phyloP scores from a whole-genome alignment of 1,139 yeast genomes.

The Kurtzmaniella quercitrusa region DNA sequence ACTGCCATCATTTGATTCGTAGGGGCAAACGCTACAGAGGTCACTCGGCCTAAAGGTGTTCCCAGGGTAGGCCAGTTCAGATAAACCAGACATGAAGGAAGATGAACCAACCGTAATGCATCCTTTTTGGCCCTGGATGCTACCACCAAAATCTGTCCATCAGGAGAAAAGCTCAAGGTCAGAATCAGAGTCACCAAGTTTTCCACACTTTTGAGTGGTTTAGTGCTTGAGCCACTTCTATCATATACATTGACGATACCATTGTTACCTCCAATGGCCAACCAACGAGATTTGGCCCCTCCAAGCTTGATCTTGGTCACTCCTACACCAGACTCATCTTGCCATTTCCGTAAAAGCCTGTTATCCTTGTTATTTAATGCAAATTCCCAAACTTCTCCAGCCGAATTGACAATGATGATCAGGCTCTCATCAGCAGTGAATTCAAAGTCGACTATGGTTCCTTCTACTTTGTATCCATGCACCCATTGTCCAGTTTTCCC shows the following conservation, averaged over 20 bases:
- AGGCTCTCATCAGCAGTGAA: constrained; percentile 55
- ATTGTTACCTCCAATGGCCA: constrained; percentile 83
- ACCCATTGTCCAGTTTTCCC: constrained; percentile 82
- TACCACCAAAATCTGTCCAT: constrained; percentile 84
- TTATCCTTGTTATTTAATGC: constrained; percentile 28
- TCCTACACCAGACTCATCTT: constrained; percentile 82
- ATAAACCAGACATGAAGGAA: constrained; percentile 84
- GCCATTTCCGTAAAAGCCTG: constrained; percentile 62
- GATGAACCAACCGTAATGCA: constrained; percentile 79
- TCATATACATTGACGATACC: constrained; percentile 92
- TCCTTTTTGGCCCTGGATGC: constrained; percentile 87
- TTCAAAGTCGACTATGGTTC: constrained; percentile 74
- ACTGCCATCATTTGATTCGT: constrained; percentile 78
- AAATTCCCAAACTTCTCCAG: constrained; percentile 95
- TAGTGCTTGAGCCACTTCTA: constrained; percentile 26
- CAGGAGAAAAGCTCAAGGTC: constrained; percentile 68
- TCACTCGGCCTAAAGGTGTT: constrained; percentile 92
- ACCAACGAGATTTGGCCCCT: constrained; percentile 73
- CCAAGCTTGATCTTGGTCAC: constrained; percentile 77
- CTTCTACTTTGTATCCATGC: constrained; percentile 84
- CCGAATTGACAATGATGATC: constrained; percentile 61
- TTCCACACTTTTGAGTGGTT: constrained; percentile 61
- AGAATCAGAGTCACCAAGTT: constrained; percentile 83
- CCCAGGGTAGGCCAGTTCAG: constrained; percentile 97
- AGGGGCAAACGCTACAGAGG: constrained; percentile 78